phyloP scores from a whole-genome alignment of 257 asterid genomes.

The Rehmannia glutinosa region DNA sequence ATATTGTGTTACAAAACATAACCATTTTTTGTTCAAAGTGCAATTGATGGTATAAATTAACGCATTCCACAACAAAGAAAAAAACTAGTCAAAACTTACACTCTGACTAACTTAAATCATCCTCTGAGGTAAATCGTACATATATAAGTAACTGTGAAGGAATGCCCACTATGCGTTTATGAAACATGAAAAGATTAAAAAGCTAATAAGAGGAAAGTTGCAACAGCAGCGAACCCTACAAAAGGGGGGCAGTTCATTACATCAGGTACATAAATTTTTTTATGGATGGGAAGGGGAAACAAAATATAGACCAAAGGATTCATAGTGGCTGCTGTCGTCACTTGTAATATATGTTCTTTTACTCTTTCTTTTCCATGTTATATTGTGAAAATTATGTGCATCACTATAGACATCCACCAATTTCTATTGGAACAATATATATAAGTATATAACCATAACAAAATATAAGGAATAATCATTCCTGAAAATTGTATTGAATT shows the following conservation, averaged over 20 bases:
- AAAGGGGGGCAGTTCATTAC: not conserved
- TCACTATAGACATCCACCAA: not conserved
- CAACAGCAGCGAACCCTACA: not conserved
- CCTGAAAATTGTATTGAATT: not conserved
- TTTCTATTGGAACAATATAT: not conserved
- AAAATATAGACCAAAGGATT: not conserved
- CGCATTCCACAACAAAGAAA: not conserved
- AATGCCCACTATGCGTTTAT: not conserved
- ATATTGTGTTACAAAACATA: conserved; percentile 6
- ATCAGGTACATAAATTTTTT: not conserved
- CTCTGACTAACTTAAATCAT: not conserved
- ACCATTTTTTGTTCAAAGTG: too few species aligned
- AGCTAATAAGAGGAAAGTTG: not conserved
- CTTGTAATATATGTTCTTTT: not conserved
- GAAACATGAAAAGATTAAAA: not conserved
- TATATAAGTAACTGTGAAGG: not conserved
- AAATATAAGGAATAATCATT: not conserved
- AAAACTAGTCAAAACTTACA: not conserved
- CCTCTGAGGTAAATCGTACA: not conserved
- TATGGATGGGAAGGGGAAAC: not conserved
- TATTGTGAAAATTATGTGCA: not conserved
- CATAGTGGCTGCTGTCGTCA: not conserved
- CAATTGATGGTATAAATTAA: conserved; percentile 8
- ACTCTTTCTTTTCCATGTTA: not conserved
- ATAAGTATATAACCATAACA: not conserved